These are phyloP conservation scores for Moricandia arvensis DNA, from an alignment of 345 rosid species.

Conservation along the genomic window DNA sequence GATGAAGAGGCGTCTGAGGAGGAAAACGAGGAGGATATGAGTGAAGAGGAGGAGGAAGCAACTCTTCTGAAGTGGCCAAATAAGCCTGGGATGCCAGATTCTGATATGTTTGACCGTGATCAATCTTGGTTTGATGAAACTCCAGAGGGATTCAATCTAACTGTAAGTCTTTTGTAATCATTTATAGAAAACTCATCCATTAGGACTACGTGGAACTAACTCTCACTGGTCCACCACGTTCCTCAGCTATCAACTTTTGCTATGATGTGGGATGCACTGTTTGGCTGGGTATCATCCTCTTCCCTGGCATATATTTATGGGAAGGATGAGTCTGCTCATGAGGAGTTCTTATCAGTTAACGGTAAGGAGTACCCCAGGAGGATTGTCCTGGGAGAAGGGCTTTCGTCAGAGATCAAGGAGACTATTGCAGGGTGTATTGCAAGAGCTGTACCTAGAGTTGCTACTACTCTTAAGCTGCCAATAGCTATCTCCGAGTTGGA, in stretches of 20 bases:
- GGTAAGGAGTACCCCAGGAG: slow-evolving; percentile 67
- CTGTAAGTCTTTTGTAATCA: slow-evolving; percentile 46
- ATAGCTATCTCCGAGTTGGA: slow-evolving; percentile 70
- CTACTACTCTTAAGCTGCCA: slow-evolving; percentile 63
- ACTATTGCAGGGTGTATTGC: slow-evolving; percentile 74
- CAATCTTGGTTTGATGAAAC: slow-evolving; percentile 85
- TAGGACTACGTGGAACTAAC: background rate
- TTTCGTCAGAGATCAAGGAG: slow-evolving; percentile 81
- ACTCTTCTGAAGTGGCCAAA: slow-evolving; percentile 59
- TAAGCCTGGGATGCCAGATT: slow-evolving; percentile 55
- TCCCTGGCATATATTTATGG: slow-evolving; percentile 85
- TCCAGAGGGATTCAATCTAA: slow-evolving; percentile 76
- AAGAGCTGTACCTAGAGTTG: slow-evolving; percentile 74
- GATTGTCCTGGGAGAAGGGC: slow-evolving; percentile 56
- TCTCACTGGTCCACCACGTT: background rate
- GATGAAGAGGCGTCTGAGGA: slow-evolving; percentile 32
- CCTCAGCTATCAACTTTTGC: slow-evolving; percentile 80
- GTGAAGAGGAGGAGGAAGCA: slow-evolving; percentile 37
- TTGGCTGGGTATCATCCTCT: slow-evolving; percentile 90
- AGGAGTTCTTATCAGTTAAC: slow-evolving; percentile 60
- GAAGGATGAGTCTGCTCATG: slow-evolving; percentile 69
- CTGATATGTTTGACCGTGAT: slow-evolving; percentile 65
- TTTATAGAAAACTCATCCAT: background rate
- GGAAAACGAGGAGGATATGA: slow-evolving; percentile 15
- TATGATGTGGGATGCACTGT: slow-evolving; percentile 81